Conservation (phyloP, 2,329 filamentous ascomycete species). For the Aspergillus luchuensis region DNA sequence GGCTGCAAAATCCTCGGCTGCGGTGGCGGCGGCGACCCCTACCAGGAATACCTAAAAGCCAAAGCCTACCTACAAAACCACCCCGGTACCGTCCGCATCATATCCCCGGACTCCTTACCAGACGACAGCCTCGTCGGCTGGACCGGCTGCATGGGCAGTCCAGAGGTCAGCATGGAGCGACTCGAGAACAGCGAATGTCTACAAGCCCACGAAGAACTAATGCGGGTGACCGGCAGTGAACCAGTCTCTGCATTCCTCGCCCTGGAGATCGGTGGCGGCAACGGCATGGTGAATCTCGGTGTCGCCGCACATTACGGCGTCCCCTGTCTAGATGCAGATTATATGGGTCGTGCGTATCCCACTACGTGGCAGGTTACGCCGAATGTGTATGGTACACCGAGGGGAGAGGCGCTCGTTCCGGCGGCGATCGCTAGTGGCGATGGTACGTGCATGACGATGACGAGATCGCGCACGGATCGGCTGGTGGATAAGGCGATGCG, state of each 20-base stretch:
- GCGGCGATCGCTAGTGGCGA: constrained; percentile 55
- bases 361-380: constrained; percentile 51
- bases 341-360: constrained; percentile 51
- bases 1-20: constrained; percentile 21
- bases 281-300: constrained; percentile 47
- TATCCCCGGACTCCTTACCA: constrained; percentile 39
- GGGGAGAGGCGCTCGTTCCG: constrained; percentile 43
- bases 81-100: background rate
- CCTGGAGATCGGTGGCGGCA: constrained; percentile 68
- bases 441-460: constrained; percentile 52
- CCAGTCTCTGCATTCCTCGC: constrained; percentile 44
- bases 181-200: constrained; percentile 57
- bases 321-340: constrained; percentile 49
- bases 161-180: constrained; percentile 63
- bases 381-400: constrained; percentile 38
- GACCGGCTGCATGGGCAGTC: constrained; percentile 62
- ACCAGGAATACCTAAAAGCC: constrained; percentile 13
- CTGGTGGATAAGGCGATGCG: constrained; percentile 52
- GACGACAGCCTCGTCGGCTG: constrained; percentile 54
- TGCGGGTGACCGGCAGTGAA: constrained; percentile 29
- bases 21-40: constrained; percentile 14
- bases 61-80: background rate
- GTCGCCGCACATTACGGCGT: constrained; percentile 40
- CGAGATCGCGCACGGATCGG: constrained; percentile 44
- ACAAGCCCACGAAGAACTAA: constrained; percentile 52